Evolutionary conservation across 805 yeast species (phyloP), one percentile per base, ranked within the genome.

Genomic region (Cyberlindnera sargentensis): DNA sequence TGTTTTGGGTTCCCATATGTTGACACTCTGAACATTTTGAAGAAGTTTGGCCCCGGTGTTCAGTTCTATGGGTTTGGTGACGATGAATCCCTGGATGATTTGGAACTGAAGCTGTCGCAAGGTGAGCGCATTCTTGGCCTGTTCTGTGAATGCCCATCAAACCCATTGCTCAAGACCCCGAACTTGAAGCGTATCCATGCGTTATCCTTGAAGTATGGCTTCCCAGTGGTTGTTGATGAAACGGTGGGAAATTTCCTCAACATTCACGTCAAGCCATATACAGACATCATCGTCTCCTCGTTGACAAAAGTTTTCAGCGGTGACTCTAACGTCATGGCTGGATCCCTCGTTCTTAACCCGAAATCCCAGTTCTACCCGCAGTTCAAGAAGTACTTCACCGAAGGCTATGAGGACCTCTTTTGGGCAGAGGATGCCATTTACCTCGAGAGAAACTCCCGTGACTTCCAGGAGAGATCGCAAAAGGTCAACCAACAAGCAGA

Each of bases 1-100:
- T 88, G 96, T 65, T 91, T 86, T 64, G 99, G 99, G 1, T 89
- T 90, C 66, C 96, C 98, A 6, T 93, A 91, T 62, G 93, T 87
- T 28, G 98, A 93, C 61, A 90, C 98, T 0, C 71, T 88, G 44
- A 87, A 86, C 53, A 80, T 93, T 46, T 70, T 93, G 55, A 74
- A 75, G 56, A 91, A 90, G 62, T 93, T 89, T 72, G 97, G 98
- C 11, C 85, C 90, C 3, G 97, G 97, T 32, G 85, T 84, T 34
- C 80, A 80, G 52, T 91, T 89, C 61, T 79, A 81, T 50, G 96
- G 96, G 4, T 68, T 77, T 51, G 96, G 96, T 23, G 95, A 87
- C 55, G 82, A 79, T 45, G 72, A 69, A 25, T 74, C 88, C 1
- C 62, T 89, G 40, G 78, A 71, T 41, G 80, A 80, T 41, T 64